Evolutionary conservation across 2,329 filamentous ascomycete species (phyloP), one percentile per base, ranked within the genome.

Genomic region (Fusarium aywerte): DNA sequence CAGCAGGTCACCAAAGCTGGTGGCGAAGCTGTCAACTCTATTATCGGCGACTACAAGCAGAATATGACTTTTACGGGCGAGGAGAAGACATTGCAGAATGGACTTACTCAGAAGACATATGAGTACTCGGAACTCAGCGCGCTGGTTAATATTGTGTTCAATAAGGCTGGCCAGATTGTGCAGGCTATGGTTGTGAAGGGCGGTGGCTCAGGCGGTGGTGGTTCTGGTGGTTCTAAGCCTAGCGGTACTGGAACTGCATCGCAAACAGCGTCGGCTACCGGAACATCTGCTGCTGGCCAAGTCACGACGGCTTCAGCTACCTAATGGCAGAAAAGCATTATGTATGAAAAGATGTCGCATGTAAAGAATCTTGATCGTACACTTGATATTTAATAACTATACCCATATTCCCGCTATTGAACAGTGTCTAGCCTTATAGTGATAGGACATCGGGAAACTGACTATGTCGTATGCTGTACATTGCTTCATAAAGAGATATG

Each of bases 41-140:
- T 65, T 13, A 42, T 64, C 12, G 61, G 61, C 20, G 63, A 64
- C 29, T 64, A 64, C 12, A 58, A 53, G 4, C 61, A 64, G 16
- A 64, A 64, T 5, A 64, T 64, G 61, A 64, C 61, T 4, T 64
- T 64, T 4, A 64, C 61, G 1, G 61, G 61, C 18, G 35, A 64
- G 10, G 61, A 64, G 42, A 64, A 64, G 40, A 59, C 18, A 1
- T 4, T 64, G 4, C n/a, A 33, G 2, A 64, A 64, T 21, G 61
- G 61, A 1, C 53, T 64, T 10, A 20, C 36, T 2, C 61, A 64
- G 12, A 59, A 50, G 27, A 64, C 61, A 1, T 64, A 64, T 10
- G 61, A 64, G 16, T 64, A 64, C 10, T 35, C 55, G 3, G 61
- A 64, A n/a, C 35, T 64, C 1, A 64, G 61, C 4, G 53, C 61